A percentile compares a stretch with the other conserved stretches of the same genome.
Evolutionary conservation across 2,329 filamentous ascomycete genomes (phyloP).

Genomic region (Aspergillus aculeatinus): DNA sequence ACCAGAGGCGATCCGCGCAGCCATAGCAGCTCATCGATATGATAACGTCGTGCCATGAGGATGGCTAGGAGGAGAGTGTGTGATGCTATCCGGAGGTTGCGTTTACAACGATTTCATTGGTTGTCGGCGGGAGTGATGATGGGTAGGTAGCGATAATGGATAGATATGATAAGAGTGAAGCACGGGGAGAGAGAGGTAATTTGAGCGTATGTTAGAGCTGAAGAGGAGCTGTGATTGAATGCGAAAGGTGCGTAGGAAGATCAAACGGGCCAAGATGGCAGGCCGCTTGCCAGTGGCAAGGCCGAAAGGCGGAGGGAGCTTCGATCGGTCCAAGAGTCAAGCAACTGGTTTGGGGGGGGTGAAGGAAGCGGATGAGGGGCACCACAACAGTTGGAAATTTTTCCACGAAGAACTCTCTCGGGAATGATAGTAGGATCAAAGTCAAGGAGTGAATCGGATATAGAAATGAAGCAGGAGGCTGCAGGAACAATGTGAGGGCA

Average conservation of each 20-base stretch:
- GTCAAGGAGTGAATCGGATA: background rate
- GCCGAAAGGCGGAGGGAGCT: constrained; percentile 5
- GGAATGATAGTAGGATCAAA: background rate
- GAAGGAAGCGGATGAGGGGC: constrained; percentile 19
- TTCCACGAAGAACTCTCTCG: background rate
- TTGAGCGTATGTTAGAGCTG: background rate
- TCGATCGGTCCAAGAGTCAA: constrained; percentile 15
- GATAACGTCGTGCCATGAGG: constrained; percentile 61
- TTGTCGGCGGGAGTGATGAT: constrained; percentile 11
- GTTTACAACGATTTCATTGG: constrained; percentile 33
- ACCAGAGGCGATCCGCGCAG: constrained; percentile 82
- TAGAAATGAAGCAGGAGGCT: background rate
- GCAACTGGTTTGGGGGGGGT: background rate
- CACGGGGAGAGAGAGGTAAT: constrained; percentile 3
- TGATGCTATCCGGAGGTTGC: constrained; percentile 14
- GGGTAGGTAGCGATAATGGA: constrained; percentile 7
- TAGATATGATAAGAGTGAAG: background rate
- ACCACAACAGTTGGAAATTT: constrained; percentile 3
- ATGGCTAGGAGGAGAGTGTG: constrained; percentile 21
- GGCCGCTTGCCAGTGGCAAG: constrained; percentile 19
- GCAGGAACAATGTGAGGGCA: background rate
- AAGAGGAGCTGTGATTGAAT: background rate
- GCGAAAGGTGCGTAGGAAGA: background rate
- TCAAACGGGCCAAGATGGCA: constrained; percentile 10
- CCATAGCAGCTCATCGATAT: constrained; percentile 70